These are phyloP conservation scores for Glycine latifolia DNA, from an alignment of 306 rosid genomes.

Conservation along the genomic window DNA sequence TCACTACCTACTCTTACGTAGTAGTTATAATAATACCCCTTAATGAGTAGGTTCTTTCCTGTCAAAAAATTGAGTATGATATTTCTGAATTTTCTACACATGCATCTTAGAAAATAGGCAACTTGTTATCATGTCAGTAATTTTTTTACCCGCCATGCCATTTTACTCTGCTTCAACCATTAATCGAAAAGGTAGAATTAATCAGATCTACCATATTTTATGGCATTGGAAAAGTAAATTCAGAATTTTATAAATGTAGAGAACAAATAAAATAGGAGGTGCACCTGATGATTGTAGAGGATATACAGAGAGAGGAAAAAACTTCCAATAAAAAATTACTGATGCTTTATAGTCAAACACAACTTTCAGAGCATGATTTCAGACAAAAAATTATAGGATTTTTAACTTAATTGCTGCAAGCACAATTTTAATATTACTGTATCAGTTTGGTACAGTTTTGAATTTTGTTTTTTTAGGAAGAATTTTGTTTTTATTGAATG, in stretches of 20 bases:
- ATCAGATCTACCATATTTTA: constrained; percentile 26
- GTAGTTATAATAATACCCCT: too few species aligned
- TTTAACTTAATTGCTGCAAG: not conserved
- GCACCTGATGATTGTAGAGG: constrained; percentile 2
- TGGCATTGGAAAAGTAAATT: constrained; percentile 40
- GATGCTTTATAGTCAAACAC: constrained; percentile 58
- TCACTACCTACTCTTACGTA: too few species aligned
- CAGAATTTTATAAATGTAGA: constrained; percentile 7
- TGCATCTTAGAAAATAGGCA: not conserved
- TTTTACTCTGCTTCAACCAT: constrained; percentile 30
- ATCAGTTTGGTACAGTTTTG: too few species aligned
- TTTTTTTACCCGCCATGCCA: not conserved
- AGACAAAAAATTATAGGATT: not conserved
- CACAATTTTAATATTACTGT: not conserved
- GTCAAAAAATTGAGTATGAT: too few species aligned
- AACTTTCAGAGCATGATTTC: constrained; percentile 45
- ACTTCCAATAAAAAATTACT: constrained; percentile 11
- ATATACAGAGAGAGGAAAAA: not conserved
- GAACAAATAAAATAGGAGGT: constrained; percentile 29
- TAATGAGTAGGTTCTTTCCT: too few species aligned
- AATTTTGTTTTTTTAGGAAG: too few species aligned
- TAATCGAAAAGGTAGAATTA: constrained; percentile 34
- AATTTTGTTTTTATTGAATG: too few species aligned
- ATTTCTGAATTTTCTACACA: too few species aligned
- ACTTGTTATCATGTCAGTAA: constrained; percentile 21